A percentile compares a stretch with the other conserved stretches of the same genome.
phyloP scores from a whole-genome alignment of 2,329 filamentous ascomycete genomes.

The Fusarium xylarioides region DNA sequence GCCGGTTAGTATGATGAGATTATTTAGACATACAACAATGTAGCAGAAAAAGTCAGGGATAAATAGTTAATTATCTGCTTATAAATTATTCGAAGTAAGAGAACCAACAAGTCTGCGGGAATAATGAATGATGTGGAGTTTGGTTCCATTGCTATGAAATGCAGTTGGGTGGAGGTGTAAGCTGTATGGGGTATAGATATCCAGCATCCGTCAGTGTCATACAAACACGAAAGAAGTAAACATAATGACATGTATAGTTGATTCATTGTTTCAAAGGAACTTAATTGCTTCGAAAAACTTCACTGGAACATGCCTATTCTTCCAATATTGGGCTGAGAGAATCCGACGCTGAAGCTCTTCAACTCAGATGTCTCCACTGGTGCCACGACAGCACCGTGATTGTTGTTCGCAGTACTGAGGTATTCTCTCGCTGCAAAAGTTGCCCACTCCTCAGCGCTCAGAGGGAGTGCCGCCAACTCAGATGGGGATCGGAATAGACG shows the following conservation, averaged over 20 bases:
- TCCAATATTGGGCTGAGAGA: background rate
- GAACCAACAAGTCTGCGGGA: background rate
- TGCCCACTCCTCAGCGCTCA: background rate
- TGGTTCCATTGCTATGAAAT: background rate
- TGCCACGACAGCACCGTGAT: background rate
- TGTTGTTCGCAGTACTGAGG: background rate
- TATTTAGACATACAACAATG: background rate
- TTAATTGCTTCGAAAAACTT: background rate
- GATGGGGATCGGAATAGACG: background rate
- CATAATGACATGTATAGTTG: background rate
- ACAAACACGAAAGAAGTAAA: background rate
- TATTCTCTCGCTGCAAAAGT: background rate
- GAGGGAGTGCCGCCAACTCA: background rate
- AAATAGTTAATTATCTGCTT: background rate
- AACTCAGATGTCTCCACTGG: background rate
- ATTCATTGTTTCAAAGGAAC: background rate
- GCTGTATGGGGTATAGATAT: background rate
- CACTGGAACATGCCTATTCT: background rate
- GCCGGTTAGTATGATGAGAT: background rate
- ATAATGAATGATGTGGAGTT: constrained; percentile 6
- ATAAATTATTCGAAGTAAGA: background rate
- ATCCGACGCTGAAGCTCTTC: background rate
- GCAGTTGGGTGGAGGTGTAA: constrained; percentile 3
- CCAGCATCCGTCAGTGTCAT: background rate
- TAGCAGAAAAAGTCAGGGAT: background rate